Evolutionary conservation across 2,329 filamentous ascomycete genomes (phyloP).

Genomic region (Verticillium klebahnii): DNA sequence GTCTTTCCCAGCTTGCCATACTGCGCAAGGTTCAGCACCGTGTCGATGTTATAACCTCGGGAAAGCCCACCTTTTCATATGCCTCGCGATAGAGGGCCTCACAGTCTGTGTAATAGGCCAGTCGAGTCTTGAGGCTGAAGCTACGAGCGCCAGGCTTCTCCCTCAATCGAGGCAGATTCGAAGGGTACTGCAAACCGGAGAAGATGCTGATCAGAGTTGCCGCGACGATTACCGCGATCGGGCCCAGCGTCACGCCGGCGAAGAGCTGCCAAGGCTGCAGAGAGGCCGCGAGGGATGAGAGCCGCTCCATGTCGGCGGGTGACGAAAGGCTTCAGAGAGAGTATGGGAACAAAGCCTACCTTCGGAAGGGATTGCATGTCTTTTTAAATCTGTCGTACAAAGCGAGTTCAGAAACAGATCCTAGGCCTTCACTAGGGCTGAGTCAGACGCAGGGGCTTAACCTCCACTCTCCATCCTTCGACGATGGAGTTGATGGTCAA

Average conservation of each 20-base stretch:
- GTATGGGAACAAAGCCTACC: not conserved
- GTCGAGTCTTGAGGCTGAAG: constrained; percentile 24
- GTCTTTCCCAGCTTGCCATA: constrained; percentile 36
- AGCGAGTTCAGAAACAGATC: too few relatives aligned
- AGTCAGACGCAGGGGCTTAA: not conserved
- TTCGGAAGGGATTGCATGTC: too few relatives aligned
- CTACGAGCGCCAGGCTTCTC: not conserved
- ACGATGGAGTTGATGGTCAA: not conserved
- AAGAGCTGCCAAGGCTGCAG: not conserved
- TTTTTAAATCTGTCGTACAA: too few relatives aligned
- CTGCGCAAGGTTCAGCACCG: constrained; percentile 15
- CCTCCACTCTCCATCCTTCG: not conserved
- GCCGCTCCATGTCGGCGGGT: not conserved
- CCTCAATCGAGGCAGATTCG: not conserved
- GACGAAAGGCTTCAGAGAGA: not conserved
- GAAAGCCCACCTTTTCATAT: constrained; percentile 19
- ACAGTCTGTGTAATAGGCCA: constrained; percentile 24
- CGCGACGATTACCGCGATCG: not conserved
- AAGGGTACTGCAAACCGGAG: not conserved
- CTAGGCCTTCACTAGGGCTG: not conserved
- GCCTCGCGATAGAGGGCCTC: constrained; percentile 22
- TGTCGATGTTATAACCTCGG: not conserved
- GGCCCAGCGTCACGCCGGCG: not conserved
- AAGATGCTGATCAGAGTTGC: not conserved
- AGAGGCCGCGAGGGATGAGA: not conserved